Evolutionary conservation across 768 basidiomycete species (phyloP).

Genomic region (Mycena rosella): DNA sequence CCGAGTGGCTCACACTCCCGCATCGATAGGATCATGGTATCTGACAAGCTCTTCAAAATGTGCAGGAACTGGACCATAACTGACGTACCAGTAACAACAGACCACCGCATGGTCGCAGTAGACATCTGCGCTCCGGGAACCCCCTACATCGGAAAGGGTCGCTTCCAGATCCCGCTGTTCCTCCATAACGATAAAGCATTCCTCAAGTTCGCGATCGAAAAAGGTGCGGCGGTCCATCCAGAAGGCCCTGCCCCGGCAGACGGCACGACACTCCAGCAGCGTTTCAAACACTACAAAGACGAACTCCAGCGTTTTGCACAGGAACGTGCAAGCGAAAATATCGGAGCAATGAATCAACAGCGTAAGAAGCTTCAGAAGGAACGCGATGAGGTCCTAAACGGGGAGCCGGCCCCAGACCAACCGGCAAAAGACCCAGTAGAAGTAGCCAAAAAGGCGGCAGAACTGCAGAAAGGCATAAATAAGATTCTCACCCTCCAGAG

Average conservation of each 20-base stretch:
- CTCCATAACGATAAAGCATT: slow-evolving; percentile 5
- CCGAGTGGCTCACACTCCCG: slow-evolving; percentile 1
- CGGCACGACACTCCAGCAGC: not conserved
- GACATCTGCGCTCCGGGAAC: slow-evolving; percentile 5
- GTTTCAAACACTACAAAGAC: slow-evolving; percentile 1
- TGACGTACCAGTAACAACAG: not conserved
- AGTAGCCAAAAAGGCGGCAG: not conserved
- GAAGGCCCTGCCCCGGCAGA: not conserved
- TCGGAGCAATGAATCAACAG: slow-evolving; percentile 4
- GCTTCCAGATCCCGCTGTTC: slow-evolving; percentile 7
- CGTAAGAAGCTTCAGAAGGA: not conserved
- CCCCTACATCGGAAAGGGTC: slow-evolving; percentile 8
- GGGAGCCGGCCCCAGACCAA: not conserved
- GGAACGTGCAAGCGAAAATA: not conserved
- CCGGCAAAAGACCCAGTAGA: not conserved
- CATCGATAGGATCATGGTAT: slow-evolving; percentile 4
- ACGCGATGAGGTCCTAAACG: not conserved
- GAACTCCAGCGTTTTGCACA: not conserved
- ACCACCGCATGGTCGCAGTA: slow-evolving; percentile 22
- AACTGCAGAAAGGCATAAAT: not conserved
- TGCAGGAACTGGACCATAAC: slow-evolving; percentile 8
- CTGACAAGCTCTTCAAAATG: not conserved
- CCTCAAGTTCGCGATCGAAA: not conserved
- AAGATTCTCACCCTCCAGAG: not conserved
- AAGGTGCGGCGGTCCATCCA: not conserved